phyloP scores from a whole-genome alignment of 1,139 yeast species.

The Hansenula lynferdii region DNA sequence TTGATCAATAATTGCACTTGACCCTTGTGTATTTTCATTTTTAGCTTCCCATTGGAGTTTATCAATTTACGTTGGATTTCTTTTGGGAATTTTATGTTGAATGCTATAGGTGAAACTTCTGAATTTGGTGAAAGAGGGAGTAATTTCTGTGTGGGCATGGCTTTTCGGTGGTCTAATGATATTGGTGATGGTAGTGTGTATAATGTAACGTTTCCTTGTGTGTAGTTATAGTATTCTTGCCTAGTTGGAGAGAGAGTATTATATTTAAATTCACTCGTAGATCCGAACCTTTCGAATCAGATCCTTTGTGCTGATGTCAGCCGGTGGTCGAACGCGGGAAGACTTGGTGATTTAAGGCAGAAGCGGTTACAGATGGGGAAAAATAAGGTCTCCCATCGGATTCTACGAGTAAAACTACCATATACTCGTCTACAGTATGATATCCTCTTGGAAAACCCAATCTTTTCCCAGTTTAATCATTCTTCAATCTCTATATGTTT shows the following conservation, averaged over 20 bases:
- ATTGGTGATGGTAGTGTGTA: not conserved
- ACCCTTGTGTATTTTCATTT: slow-evolving; percentile 10
- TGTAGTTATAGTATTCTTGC: no score
- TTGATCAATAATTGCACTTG: slow-evolving; percentile 7
- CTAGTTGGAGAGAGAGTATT: no score
- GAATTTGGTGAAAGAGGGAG: not conserved
- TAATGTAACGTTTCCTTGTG: no score
- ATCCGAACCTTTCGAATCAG: not conserved
- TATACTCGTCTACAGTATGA: no score
- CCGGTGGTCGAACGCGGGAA: not conserved
- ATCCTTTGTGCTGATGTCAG: not conserved
- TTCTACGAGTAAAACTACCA: no score
- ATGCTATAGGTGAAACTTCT: slow-evolving; percentile 1
- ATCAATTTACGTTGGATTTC: slow-evolving; percentile 6
- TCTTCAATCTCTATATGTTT: no score
- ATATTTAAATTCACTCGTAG: not conserved
- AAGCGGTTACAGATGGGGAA: not conserved
- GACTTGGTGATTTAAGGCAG: not conserved
- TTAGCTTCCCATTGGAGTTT: slow-evolving; percentile 2
- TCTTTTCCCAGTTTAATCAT: no score
- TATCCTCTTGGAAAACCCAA: not conserved
- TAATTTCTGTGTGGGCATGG: not conserved
- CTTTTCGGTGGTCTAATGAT: not conserved
- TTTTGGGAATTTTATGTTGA: slow-evolving; percentile 3
- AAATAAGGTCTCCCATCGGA: no score